Evolutionary conservation across 306 rosid species (phyloP).

Genomic region (Cucurbita argyrosperma): DNA sequence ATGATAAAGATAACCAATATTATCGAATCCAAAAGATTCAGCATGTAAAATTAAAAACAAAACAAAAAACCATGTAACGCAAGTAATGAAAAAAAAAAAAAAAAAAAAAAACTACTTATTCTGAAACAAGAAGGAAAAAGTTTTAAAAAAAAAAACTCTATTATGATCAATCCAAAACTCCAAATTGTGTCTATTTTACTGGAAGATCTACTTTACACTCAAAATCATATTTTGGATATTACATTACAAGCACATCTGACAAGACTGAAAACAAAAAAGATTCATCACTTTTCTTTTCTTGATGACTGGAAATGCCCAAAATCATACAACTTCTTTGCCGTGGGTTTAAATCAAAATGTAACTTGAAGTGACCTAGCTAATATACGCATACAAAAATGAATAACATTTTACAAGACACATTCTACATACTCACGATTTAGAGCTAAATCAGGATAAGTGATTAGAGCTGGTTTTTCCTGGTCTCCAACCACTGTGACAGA

Average conservation of each 20-base stretch:
- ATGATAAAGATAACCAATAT: not conserved
- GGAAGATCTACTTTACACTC: not conserved
- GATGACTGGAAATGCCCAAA: too few relatives aligned
- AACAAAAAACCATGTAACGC: not conserved
- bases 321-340: too few relatives aligned
- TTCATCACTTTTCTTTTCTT: too few relatives aligned
- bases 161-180: not conserved
- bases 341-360: too few relatives aligned
- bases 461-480: constrained; percentile 85
- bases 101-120: not conserved
- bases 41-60: not conserved
- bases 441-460: constrained; percentile 89
- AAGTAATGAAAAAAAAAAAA: not conserved
- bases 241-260: too few relatives aligned
- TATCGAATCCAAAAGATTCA: not conserved
- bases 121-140: not conserved
- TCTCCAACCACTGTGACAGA: constrained; percentile 83
- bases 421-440: constrained; percentile 57
- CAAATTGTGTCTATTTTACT: not conserved
- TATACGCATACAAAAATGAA: too few relatives aligned
- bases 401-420: not conserved
- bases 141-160: not conserved
- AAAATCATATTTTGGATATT: not conserved
- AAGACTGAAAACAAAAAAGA: too few relatives aligned
- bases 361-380: too few relatives aligned